A percentile compares a stretch with the other conserved stretches of the same genome.
Evolutionary conservation across 176 grass and related monocot genomes (phyloP).

Genomic region (Leersia perrieri): DNA sequence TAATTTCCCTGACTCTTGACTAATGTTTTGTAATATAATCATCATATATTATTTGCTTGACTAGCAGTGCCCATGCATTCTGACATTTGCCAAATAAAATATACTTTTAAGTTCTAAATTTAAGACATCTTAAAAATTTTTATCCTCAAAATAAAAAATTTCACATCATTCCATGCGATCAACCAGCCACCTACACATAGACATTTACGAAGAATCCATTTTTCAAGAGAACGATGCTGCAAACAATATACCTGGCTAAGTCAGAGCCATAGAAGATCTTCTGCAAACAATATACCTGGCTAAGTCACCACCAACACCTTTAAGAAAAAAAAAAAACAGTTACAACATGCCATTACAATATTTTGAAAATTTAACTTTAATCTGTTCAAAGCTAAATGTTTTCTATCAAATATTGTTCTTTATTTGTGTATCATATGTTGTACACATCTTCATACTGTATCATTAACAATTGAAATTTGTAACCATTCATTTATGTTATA

Average conservation of each 20-base stretch:
- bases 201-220: not conserved
- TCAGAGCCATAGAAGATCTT: not conserved
- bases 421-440: not conserved
- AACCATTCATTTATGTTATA: slow-evolving; percentile 17
- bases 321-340: not conserved
- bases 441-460: not conserved
- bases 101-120: not conserved
- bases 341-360: not conserved
- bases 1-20: slow-evolving; percentile 14
- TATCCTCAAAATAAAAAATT: not conserved
- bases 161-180: not conserved
- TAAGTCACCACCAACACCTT: not conserved
- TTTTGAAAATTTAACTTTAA: not conserved
- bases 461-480: not conserved
- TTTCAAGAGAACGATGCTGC: not conserved
- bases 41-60: slow-evolving; percentile 11
- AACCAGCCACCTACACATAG: not conserved
- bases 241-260: not conserved
- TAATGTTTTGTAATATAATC: not conserved
- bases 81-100: not conserved
- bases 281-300: not conserved
- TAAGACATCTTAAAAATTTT: not conserved
- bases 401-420: slow-evolving; percentile 2
- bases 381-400: not conserved
- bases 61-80: not conserved